phyloP scores from a whole-genome alignment of 108 stramenopile species.

The Cyclotella sp. region DNA sequence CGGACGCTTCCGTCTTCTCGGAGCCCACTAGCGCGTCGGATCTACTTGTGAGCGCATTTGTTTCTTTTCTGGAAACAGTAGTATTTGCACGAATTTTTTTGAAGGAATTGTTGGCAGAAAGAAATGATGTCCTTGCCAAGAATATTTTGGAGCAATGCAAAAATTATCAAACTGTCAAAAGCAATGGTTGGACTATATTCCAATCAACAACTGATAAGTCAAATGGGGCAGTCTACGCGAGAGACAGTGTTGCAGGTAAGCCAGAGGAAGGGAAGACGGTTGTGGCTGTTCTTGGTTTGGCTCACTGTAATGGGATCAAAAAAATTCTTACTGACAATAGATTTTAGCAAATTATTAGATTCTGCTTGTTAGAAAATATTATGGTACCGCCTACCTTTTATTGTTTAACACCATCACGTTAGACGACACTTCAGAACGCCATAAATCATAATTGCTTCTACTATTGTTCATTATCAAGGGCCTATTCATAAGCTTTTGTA shows the following conservation, averaged over 20 bases:
- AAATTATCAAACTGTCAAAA: slow-evolving; percentile 25
- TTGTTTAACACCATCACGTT: too few relatives aligned
- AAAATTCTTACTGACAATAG: slow-evolving; percentile 49
- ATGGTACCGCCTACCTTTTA: too few relatives aligned
- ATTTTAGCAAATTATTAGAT: not conserved
- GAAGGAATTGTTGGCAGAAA: slow-evolving; percentile 68
- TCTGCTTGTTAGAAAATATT: too few relatives aligned
- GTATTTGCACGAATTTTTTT: slow-evolving; percentile 64
- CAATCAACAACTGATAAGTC: slow-evolving; percentile 33
- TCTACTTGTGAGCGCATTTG: slow-evolving; percentile 20
- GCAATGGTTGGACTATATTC: slow-evolving; percentile 18
- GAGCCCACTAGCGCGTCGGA: slow-evolving; percentile 22
- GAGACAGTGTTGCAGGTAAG: slow-evolving; percentile 40
- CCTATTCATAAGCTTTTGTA: too few relatives aligned
- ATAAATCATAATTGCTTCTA: too few relatives aligned
- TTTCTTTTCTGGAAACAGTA: slow-evolving; percentile 59
- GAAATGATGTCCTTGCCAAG: slow-evolving; percentile 62
- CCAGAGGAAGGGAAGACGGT: slow-evolving; percentile 54
- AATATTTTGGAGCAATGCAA: slow-evolving; percentile 57
- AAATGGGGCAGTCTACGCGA: slow-evolving; percentile 44
- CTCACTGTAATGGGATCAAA: slow-evolving; percentile 80
- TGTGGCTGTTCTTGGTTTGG: slow-evolving; percentile 72
- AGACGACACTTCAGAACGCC: too few relatives aligned
- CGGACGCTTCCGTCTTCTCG: slow-evolving; percentile 26
- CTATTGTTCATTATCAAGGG: too few relatives aligned